Percentiles rank a stretch among this genome's conserved stretches.
phyloP scores from a whole-genome alignment of 139 green algal species.

The Auxenochlorella protothecoides region DNA sequence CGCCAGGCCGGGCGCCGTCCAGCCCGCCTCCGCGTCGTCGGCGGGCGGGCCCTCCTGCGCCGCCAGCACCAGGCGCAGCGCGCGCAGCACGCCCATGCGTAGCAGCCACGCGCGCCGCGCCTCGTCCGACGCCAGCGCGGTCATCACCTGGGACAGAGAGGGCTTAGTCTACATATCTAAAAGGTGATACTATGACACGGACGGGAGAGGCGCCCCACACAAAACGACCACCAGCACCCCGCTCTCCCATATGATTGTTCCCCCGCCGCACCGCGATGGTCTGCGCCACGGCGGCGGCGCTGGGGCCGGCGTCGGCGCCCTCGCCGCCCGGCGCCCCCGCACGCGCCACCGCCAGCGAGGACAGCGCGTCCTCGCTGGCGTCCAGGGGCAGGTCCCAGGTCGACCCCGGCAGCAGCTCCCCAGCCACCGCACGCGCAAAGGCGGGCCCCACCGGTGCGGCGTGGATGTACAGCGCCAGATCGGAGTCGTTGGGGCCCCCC shows the following conservation, averaged over 20 bases:
- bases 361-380: too few relatives aligned
- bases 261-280: too few relatives aligned
- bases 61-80: constrained; percentile 7
- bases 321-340: constrained; percentile 2
- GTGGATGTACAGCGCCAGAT: constrained; percentile 27
- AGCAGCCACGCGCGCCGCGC: constrained; percentile 52
- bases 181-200: too few relatives aligned
- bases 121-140: constrained; percentile 42
- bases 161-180: too few relatives aligned
- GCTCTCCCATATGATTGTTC: too few relatives aligned
- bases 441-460: constrained; percentile 35
- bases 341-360: too few relatives aligned
- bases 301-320: neutral
- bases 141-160: constrained; percentile 36
- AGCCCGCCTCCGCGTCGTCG: too few relatives aligned
- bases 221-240: too few relatives aligned
- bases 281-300: neutral
- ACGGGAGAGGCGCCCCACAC: too few relatives aligned
- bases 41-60: too few relatives aligned
- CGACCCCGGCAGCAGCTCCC: constrained; percentile 29
- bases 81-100: constrained; percentile 35
- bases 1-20: too few relatives aligned
- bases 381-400: too few relatives aligned
- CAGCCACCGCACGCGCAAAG: constrained; percentile 36
- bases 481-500: constrained; percentile 18